Base-by-base conservation (phyloP, 257 asterid genomes). In the Nicotiana noctiflora region DNA sequence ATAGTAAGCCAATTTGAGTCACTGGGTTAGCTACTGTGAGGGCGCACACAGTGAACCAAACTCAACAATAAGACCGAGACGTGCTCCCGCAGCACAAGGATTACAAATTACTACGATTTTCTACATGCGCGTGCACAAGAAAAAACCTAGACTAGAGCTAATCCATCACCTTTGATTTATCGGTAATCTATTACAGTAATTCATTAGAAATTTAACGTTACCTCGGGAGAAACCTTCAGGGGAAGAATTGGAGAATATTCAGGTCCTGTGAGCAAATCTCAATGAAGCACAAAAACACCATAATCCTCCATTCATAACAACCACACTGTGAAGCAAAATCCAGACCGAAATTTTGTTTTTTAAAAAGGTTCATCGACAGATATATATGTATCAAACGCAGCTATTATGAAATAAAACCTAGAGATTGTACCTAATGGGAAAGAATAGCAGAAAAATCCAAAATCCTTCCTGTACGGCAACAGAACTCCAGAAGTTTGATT, bases 181-280 rank as follows among this genome's bases (percentile, higher is more conserved):
- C 6, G 6, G 11, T 12, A 9, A 40, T 40, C 3, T 19, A 37
- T 19, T 37, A 19, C 76, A 67, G 1, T 37, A 51, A 61, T 46
- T 67, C 31, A 51, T 76, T 66, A 25, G 31, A 80, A 84, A 68
- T 4, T 80, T 63, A 85, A 85, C 77, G 76, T 86, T 85, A 83
- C 90, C 90, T 84, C 76, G 74, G 53, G 57, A 81, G 53, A 76
- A n/a, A 53, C 76, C 34, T 79, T 70, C 52, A 79, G 29, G 29
- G 15, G 27, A 31, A 23, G 8, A 17, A 60, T 23, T 5, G 19
- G 6, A 62, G 44, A 55, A 55, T 77, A 46, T 31, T 59, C 72
- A 29, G 3, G 53, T 10, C 49, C 17, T 44, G 25, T 62, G 75
- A 52, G 80, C 72, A 34, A 82, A 83, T 86, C 86, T 52, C 88